Conservation (phyloP, 176 grass and related monocot species). For the Triticum timopheevii region DNA sequence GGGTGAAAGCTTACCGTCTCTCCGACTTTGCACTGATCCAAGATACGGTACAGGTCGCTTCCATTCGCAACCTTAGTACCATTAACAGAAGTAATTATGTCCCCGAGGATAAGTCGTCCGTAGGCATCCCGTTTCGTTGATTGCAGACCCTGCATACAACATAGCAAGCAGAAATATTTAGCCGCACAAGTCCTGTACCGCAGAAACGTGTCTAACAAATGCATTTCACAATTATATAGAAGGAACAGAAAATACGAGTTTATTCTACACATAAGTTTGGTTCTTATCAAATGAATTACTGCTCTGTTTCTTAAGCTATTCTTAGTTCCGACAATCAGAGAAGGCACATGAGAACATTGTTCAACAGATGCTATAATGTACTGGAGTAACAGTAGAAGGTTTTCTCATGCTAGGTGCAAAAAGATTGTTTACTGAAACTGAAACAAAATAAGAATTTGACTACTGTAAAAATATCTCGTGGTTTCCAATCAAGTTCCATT, state of each 20-base stretch:
- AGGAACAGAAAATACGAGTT: background rate
- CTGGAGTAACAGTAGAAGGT: background rate
- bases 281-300: background rate
- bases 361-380: background rate
- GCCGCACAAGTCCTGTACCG: background rate
- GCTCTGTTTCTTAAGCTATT: background rate
- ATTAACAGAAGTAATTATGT: conserved; percentile 95
- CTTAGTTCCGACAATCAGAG: background rate
- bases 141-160: conserved; percentile 61
- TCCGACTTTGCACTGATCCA: conserved; percentile 99
- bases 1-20: conserved; percentile 58
- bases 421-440: background rate
- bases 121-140: conserved; percentile 88
- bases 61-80: conserved; percentile 85
- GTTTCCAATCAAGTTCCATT: background rate
- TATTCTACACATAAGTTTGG: background rate
- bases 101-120: conserved; percentile 82
- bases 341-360: background rate
- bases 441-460: background rate
- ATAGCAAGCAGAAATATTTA: conserved; percentile 6
- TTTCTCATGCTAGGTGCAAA: background rate
- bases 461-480: background rate
- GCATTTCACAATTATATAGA: background rate
- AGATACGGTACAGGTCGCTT: conserved; percentile 88
- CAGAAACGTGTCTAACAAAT: background rate